Base-by-base conservation (phyloP, 345 rosid genomes). In the Eutrema japonicum region DNA sequence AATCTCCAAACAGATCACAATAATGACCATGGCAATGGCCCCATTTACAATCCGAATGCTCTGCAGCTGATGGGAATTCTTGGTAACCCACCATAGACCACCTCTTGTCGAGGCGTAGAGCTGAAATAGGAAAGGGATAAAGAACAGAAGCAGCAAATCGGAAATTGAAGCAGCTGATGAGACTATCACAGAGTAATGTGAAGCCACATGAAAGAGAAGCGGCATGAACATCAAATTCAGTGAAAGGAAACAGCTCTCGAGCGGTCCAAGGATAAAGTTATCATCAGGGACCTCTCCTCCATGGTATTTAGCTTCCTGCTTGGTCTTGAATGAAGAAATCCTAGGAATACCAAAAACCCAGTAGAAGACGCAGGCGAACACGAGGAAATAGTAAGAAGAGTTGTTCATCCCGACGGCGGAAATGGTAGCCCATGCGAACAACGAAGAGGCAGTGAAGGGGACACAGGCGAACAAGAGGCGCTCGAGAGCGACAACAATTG, bases 261-360 rank as follows among this genome's bases (percentile, higher is more conserved):
- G 87, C 8, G 84, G 89, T 26, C 87, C 74, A 33, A 96, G 94
- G 54, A 96, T 87, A 46, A 85, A 85, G 78, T 67, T 87, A 67
- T 92, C 99, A 61, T 92, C 93, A 32, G 99, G 98, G 56, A 89
- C 72, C 77, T 96, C 92, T 51, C 98, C 98, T 13, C 98, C 98
- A n/a, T 90, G 98, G 68, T 85, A 92, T 82, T 89, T 96, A 8
- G 60, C 84, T 46, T 92, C 97, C 73, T 85, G 89, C 79, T 87
- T 89, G 38, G 91, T 72, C 77, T 89, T 96, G 55, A 86, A 96
- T 6, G 96, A 92, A n/a, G 99, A 96, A 77, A 81, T 79, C 22
- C 95, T 82, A 6, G 97, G 99, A 63, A 92, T 84, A 3, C 85
- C 87, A 64, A 86, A 96, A 30, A 92, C 62, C 99, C 98, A 96